phyloP scores from a whole-genome alignment of 805 yeast genomes.

The Zygotorulaspora sp. region DNA sequence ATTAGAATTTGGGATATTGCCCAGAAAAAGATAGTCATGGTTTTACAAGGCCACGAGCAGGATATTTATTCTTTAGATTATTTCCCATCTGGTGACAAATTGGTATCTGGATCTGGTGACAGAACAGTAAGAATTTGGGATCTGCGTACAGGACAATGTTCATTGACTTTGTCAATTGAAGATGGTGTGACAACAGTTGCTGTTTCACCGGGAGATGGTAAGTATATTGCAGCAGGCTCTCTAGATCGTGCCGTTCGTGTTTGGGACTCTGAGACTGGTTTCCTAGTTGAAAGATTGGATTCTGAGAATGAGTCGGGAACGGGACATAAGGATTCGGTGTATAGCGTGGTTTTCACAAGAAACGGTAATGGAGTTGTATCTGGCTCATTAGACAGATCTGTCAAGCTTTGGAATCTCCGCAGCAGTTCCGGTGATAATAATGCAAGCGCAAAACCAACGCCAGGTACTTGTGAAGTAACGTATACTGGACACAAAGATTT shows the following conservation, averaged over 20 bases:
- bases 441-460: slow-evolving; percentile 38
- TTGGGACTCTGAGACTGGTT: slow-evolving; percentile 93
- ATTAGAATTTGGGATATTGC: slow-evolving; percentile 95
- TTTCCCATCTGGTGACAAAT: slow-evolving; percentile 88
- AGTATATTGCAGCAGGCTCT: slow-evolving; percentile 92
- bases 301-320: slow-evolving; percentile 83
- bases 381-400: slow-evolving; percentile 93
- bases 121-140: slow-evolving; percentile 97
- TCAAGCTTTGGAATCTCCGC: slow-evolving; percentile 90
- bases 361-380: slow-evolving; percentile 89
- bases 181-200: slow-evolving; percentile 99
- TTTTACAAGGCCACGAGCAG: slow-evolving; percentile 92
- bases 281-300: slow-evolving; percentile 86
- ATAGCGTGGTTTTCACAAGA: slow-evolving; percentile 88
- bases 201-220: slow-evolving; percentile 85
- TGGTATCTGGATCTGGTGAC: slow-evolving; percentile 95
- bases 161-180: slow-evolving; percentile 82
- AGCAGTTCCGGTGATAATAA: slow-evolving; percentile 40
- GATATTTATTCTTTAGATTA: slow-evolving; percentile 94
- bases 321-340: slow-evolving; percentile 94
- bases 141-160: slow-evolving; percentile 78
- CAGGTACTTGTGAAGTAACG: slow-evolving; percentile 77
- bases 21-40: slow-evolving; percentile 76
- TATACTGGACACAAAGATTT: slow-evolving; percentile 95
- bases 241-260: slow-evolving; percentile 93